Percentiles rank a stretch among this genome's conserved stretches.
These are phyloP conservation scores for Halophytophthora polymorphica DNA, from an alignment of 352 stramenopile genomes.

Conservation along the genomic window DNA sequence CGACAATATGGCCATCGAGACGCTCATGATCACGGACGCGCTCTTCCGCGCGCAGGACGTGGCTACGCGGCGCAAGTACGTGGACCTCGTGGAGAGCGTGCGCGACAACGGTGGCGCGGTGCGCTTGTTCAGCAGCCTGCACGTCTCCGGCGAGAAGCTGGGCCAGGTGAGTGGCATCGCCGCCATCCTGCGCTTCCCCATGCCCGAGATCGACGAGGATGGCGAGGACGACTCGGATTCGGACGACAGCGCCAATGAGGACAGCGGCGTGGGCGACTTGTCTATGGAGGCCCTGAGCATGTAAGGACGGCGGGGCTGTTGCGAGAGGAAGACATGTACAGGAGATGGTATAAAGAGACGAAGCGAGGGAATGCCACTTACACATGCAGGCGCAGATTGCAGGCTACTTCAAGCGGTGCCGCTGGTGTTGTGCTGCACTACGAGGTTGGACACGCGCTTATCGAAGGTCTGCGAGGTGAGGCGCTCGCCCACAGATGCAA, in stretches of 20 bases:
- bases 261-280: constrained; percentile 58
- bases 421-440: constrained; percentile 64
- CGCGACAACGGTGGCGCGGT: constrained; percentile 89
- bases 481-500: constrained; percentile 75
- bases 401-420: constrained; percentile 17
- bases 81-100: constrained; percentile 93
- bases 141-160: constrained; percentile 95
- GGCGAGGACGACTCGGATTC: constrained; percentile 64
- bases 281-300: constrained; percentile 61
- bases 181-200: constrained; percentile 94
- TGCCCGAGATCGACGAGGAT: constrained; percentile 95
- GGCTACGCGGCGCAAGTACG: constrained; percentile 88
- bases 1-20: constrained; percentile 93
- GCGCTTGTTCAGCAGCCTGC: constrained; percentile 93
- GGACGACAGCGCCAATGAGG: constrained; percentile 35
- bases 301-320: constrained; percentile 20
- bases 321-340: constrained; percentile 2
- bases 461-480: constrained; percentile 80
- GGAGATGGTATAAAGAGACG: constrained; percentile 8
- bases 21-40: constrained; percentile 94
- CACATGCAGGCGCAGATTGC: constrained; percentile 3
- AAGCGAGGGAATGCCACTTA: neutral
- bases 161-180: constrained; percentile 93
- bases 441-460: constrained; percentile 72
- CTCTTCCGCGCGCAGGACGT: constrained; percentile 93